Percentiles rank a stretch among this genome's conserved stretches.
These are phyloP conservation scores for Lantana camara DNA, from an alignment of 257 asterid genomes.

Conservation along the genomic window DNA sequence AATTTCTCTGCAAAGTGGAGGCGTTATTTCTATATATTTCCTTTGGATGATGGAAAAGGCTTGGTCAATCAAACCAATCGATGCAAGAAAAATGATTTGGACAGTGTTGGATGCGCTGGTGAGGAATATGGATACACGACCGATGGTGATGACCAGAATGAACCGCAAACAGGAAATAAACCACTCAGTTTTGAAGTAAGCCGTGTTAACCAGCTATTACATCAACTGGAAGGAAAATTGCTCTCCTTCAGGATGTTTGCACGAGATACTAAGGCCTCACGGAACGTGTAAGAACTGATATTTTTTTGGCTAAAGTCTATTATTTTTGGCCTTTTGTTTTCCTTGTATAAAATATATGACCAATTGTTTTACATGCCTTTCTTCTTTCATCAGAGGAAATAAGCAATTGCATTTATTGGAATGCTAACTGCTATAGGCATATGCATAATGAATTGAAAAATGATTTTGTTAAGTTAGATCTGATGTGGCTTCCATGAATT, in stretches of 20 bases:
- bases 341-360: neutral
- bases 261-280: slow-evolving; percentile 90
- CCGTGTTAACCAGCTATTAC: slow-evolving; percentile 65
- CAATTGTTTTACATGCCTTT: slow-evolving; percentile 15
- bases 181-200: slow-evolving; percentile 62
- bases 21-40: slow-evolving; percentile 86
- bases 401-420: neutral
- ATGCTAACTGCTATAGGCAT: neutral
- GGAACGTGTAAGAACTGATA: slow-evolving; percentile 66
- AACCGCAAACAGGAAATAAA: slow-evolving; percentile 47
- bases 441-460: slow-evolving; percentile 2
- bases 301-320: neutral
- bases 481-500: slow-evolving; percentile 16
- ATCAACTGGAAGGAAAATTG: slow-evolving; percentile 84
- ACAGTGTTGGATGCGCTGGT: slow-evolving; percentile 28
- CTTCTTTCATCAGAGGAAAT: slow-evolving; percentile 12
- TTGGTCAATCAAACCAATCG: slow-evolving; percentile 31
- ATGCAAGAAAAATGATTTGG: slow-evolving; percentile 33
- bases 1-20: slow-evolving; percentile 99
- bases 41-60: slow-evolving; percentile 49
- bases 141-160: slow-evolving; percentile 39
- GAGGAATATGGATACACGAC: slow-evolving; percentile 30
- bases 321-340: neutral
- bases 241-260: slow-evolving; percentile 95
- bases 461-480: slow-evolving; percentile 16